Percentiles rank a stretch among this genome's conserved stretches.
These are phyloP conservation scores for Epichloe typhina DNA, from an alignment of 2,329 filamentous ascomycete genomes.

Conservation along the genomic window DNA sequence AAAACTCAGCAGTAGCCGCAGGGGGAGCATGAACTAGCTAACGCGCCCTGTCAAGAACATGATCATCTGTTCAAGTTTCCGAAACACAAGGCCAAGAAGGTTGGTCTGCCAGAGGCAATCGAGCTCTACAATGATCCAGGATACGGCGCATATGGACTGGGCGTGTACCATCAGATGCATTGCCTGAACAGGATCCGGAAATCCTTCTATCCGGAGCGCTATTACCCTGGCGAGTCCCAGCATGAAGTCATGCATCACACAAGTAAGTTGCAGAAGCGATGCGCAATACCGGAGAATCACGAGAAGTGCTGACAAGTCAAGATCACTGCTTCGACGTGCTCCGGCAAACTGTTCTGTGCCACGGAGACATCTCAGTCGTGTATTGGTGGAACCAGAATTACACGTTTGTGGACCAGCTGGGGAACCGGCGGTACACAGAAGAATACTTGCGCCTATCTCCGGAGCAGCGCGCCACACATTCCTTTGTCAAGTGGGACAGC, in stretches of 20 bases:
- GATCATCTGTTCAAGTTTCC: not conserved
- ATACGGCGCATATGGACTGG: not conserved
- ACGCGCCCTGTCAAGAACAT: not conserved
- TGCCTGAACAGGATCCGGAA: not conserved
- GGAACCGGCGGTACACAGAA: not conserved
- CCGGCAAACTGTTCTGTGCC: not conserved
- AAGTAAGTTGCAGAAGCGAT: not conserved
- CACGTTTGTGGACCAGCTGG: not conserved
- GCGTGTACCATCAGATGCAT: not conserved
- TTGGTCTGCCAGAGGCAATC: not conserved
- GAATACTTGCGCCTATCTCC: not conserved
- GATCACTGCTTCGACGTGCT: not conserved
- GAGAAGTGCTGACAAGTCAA: not conserved
- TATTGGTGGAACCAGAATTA: not conserved
- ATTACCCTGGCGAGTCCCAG: not conserved
- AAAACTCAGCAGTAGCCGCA: too few species aligned
- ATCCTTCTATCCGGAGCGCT: not conserved
- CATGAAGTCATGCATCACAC: not conserved
- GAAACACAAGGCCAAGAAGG: not conserved
- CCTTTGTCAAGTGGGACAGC: not conserved
- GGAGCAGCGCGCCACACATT: not conserved
- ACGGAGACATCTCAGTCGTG: not conserved
- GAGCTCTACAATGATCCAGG: not conserved
- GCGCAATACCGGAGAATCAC: too few species aligned
- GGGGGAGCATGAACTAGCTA: not conserved